phyloP scores from a whole-genome alignment of 2,329 filamentous ascomycete genomes.

The Emmonsiellopsis sp. region DNA sequence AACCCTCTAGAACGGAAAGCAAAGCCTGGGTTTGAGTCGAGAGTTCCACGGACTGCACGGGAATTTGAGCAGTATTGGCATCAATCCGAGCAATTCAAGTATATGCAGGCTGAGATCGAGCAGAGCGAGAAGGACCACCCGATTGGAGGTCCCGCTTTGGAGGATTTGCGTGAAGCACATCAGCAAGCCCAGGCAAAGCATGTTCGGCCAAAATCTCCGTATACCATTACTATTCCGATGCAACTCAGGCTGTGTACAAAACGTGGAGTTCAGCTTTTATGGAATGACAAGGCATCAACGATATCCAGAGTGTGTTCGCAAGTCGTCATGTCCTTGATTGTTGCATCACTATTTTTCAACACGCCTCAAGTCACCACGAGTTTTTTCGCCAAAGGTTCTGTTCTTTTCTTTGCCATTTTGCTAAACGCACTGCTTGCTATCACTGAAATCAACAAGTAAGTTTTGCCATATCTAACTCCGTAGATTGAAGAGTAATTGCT shows the following conservation, averaged over 20 bases:
- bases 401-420: conserved; percentile 78
- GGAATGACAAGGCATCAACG: conserved; percentile 67
- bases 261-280: conserved; percentile 67
- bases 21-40: conserved; percentile 49
- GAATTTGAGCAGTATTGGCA: conserved; percentile 53
- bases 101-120: conserved; percentile 27
- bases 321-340: conserved; percentile 64
- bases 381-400: conserved; percentile 69
- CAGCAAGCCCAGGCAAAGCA: conserved; percentile 28
- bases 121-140: conserved; percentile 25
- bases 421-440: conserved; percentile 54
- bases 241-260: conserved; percentile 74
- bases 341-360: conserved; percentile 51
- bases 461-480: neutral
- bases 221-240: conserved; percentile 66
- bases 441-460: conserved; percentile 56
- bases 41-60: conserved; percentile 56
- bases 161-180: conserved; percentile 25
- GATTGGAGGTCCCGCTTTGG: conserved; percentile 21
- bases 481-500: neutral
- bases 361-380: conserved; percentile 56
- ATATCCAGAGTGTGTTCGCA: conserved; percentile 59
- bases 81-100: conserved; percentile 24
- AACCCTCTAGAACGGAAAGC: conserved; percentile 52
- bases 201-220: conserved; percentile 45